These are phyloP conservation scores for Globisporangium nagaii DNA, from an alignment of 352 stramenopile species.

Conservation along the genomic window DNA sequence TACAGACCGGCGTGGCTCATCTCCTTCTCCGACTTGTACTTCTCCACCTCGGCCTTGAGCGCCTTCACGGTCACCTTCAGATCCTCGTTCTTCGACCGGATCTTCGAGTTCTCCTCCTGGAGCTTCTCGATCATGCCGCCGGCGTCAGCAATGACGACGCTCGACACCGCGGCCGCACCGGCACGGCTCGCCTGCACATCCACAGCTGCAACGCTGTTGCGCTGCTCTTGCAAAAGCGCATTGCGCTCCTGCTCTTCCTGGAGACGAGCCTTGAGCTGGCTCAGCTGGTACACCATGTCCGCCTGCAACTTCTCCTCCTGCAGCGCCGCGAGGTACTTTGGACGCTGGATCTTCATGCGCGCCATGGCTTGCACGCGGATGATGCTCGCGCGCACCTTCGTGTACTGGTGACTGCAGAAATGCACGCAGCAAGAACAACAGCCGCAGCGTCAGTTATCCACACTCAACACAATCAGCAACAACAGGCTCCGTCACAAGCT, in stretches of 20 bases:
- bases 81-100: conserved; percentile 73
- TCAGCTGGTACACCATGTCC: conserved; percentile 82
- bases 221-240: conserved; percentile 51
- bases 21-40: conserved; percentile 79
- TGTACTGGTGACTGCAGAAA: conserved; percentile 33
- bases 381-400: conserved; percentile 59
- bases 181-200: conserved; percentile 11
- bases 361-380: conserved; percentile 74
- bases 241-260: conserved; percentile 78
- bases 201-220: conserved; percentile 35
- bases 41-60: conserved; percentile 67
- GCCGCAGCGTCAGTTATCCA: no score
- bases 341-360: conserved; percentile 77
- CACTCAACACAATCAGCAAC: background rate
- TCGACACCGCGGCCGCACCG: conserved; percentile 31
- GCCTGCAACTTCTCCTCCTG: conserved; percentile 80
- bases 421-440: background rate
- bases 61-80: conserved; percentile 54
- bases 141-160: conserved; percentile 70
- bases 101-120: conserved; percentile 70
- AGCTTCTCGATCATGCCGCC: conserved; percentile 83
- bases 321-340: conserved; percentile 69
- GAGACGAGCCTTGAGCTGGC: conserved; percentile 72
- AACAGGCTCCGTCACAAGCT: no score
- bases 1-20: conserved; percentile 62